phyloP scores from a whole-genome alignment of 2,329 filamentous ascomycete species.

The Truncatella angustata region DNA sequence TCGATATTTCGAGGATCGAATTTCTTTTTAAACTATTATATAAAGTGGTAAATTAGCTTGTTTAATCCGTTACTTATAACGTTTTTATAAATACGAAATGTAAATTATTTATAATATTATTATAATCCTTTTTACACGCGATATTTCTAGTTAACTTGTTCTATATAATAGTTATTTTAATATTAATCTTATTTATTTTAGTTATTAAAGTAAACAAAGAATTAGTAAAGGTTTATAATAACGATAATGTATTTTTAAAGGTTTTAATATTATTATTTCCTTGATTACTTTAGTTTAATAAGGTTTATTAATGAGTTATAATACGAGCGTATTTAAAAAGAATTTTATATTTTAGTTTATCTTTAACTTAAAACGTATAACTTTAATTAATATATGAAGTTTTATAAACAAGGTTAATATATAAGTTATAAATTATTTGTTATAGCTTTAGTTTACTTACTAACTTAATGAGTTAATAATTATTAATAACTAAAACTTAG shows the following conservation, averaged over 20 bases:
- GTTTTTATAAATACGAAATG: background rate
- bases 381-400: conserved; percentile 3
- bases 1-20: too few relatives aligned
- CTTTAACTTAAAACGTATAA: too few relatives aligned
- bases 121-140: background rate
- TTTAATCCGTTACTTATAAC: too few relatives aligned
- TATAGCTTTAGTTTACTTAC: background rate
- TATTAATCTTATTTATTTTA: background rate
- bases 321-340: background rate
- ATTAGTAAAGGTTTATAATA: background rate
- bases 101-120: background rate
- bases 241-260: background rate
- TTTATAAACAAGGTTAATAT: background rate
- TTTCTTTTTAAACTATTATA: too few relatives aligned
- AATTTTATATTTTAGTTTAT: background rate
- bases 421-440: background rate
- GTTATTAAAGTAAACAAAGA: background rate
- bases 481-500: too few relatives aligned
- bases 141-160: background rate
- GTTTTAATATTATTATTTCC: background rate
- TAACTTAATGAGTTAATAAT: too few relatives aligned
- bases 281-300: background rate
- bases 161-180: too few relatives aligned
- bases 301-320: background rate
- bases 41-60: too few relatives aligned